A percentile compares a stretch with the other conserved stretches of the same genome.
Conservation (phyloP, 371 early-diverging fungal species). For the Coemansia sp. region DNA sequence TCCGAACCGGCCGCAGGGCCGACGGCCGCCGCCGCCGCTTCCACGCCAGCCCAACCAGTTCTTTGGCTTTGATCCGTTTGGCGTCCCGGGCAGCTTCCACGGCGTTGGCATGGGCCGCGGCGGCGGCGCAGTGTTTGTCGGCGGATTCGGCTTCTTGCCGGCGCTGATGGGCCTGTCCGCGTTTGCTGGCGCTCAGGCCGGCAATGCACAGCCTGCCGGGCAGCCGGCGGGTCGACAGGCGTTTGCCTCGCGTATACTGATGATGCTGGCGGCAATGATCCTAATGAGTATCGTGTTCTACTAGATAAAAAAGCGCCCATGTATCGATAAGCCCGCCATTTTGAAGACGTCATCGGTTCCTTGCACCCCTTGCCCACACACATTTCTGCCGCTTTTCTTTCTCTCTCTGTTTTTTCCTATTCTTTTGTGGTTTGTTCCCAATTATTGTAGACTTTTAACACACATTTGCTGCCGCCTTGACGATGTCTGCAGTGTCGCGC, state of each 20-base stretch:
- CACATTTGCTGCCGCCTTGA: neutral
- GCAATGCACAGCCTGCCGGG: slow-evolving; percentile 31
- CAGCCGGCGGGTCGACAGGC: slow-evolving; percentile 58
- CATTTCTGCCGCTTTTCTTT: neutral
- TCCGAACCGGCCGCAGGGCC: slow-evolving; percentile 69
- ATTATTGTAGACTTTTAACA: neutral
- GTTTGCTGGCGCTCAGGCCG: slow-evolving; percentile 38
- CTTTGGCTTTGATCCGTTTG: slow-evolving; percentile 57
- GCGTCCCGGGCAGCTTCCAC: slow-evolving; percentile 55
- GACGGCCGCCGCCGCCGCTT: slow-evolving; percentile 66
- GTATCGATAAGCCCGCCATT: neutral
- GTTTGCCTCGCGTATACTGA: slow-evolving; percentile 65
- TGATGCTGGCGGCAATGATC: slow-evolving; percentile 67
- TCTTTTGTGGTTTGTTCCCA: neutral
- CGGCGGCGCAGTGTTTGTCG: slow-evolving; percentile 54
- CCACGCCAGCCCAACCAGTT: slow-evolving; percentile 56
- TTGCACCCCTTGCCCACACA: neutral
- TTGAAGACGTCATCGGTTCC: neutral
- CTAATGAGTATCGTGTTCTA: slow-evolving; percentile 64
- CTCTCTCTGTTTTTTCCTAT: slow-evolving; percentile 6
- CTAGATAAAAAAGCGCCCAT: slow-evolving; percentile 18
- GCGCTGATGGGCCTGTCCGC: slow-evolving; percentile 65
- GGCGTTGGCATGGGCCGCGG: slow-evolving; percentile 29
- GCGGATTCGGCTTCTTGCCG: slow-evolving; percentile 61
- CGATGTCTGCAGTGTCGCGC: slow-evolving; percentile 50